Conservation (phyloP, 768 basidiomycete species). For the Lepiota subincarnata region DNA sequence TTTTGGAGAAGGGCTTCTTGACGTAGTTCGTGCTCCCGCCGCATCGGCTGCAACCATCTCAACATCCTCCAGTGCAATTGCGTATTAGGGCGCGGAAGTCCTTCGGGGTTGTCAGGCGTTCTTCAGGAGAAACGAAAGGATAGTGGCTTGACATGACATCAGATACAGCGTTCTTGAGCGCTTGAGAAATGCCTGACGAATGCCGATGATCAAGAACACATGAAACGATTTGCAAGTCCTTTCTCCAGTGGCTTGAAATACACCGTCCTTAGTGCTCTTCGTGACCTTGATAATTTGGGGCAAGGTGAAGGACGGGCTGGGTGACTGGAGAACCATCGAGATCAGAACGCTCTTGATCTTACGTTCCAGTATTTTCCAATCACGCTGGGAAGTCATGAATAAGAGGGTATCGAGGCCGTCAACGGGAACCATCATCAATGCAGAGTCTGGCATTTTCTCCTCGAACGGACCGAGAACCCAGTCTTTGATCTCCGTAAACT, state of each 20-base stretch:
- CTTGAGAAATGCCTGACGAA: background rate
- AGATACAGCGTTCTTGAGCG: background rate
- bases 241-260: background rate
- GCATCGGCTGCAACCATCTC: too few relatives aligned
- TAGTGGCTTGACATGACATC: too few relatives aligned
- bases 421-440: background rate
- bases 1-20: too few relatives aligned
- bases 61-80: too few relatives aligned
- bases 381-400: background rate
- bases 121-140: too few relatives aligned
- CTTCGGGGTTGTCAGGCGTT: too few relatives aligned
- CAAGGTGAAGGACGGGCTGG: background rate
- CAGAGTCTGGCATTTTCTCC: too few relatives aligned
- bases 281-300: background rate
- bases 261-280: background rate
- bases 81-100: too few relatives aligned
- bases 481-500: background rate
- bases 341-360: background rate
- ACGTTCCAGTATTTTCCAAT: background rate
- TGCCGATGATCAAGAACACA: background rate
- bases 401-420: background rate
- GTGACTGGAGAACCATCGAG: background rate
- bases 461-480: background rate
- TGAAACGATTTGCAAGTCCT: background rate
- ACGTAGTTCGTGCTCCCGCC: too few relatives aligned